Conservation (phyloP, 306 rosid genomes). For the Boehmeria nivea region DNA sequence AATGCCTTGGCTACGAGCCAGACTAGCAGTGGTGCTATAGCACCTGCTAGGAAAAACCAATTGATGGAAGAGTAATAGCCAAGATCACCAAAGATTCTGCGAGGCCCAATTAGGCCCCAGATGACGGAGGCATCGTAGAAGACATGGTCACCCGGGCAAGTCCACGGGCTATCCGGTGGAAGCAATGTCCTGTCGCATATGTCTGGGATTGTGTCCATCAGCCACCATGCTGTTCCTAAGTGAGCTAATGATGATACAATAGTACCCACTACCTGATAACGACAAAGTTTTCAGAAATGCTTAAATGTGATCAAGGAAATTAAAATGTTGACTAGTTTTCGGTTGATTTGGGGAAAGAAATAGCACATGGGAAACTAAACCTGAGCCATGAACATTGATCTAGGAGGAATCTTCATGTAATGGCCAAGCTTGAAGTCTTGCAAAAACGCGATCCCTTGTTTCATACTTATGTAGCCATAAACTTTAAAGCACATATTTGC, state of each 20-base stretch:
- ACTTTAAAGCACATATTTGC: constrained; percentile 75
- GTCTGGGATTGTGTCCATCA: constrained; percentile 55
- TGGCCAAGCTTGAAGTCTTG: constrained; percentile 93
- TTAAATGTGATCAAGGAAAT: too few relatives aligned
- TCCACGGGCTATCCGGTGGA: constrained; percentile 77
- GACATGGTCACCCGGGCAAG: constrained; percentile 83
- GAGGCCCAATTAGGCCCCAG: constrained; percentile 81
- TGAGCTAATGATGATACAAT: constrained; percentile 52
- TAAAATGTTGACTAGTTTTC: too few relatives aligned
- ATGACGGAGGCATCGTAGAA: constrained; percentile 80
- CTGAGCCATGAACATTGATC: constrained; percentile 80
- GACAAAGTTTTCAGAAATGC: too few relatives aligned
- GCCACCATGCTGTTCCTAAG: constrained; percentile 82
- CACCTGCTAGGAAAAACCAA: constrained; percentile 79
- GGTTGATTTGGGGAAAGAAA: neutral
- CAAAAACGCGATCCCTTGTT: constrained; percentile 58
- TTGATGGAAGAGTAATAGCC: constrained; percentile 66
- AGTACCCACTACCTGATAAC: constrained; percentile 54
- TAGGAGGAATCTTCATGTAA: constrained; percentile 92
- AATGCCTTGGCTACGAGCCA: constrained; percentile 76
- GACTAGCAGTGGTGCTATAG: constrained; percentile 56
- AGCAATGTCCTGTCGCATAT: constrained; percentile 58
- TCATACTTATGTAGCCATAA: constrained; percentile 66
- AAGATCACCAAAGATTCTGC: constrained; percentile 67
- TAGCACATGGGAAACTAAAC: constrained; percentile 23